phyloP scores from a whole-genome alignment of 352 stramenopile genomes.

The Phytopythium vexans region DNA sequence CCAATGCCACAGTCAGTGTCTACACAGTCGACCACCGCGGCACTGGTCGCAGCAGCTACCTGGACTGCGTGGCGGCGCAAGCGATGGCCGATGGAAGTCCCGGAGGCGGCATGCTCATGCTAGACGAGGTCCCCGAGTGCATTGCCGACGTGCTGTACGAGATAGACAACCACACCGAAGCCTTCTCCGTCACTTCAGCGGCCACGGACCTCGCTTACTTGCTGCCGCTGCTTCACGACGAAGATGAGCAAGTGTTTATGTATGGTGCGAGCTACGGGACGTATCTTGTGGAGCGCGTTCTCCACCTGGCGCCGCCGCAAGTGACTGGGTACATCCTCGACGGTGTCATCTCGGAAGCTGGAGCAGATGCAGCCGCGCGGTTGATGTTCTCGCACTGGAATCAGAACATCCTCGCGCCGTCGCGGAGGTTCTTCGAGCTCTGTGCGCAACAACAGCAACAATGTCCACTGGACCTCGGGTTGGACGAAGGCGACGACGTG shows the following conservation, averaged over 20 bases:
- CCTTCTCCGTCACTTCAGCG: constrained; percentile 48
- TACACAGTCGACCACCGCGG: constrained; percentile 51
- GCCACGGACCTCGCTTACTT: constrained; percentile 32
- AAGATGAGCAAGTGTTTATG: constrained; percentile 24
- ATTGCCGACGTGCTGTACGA: constrained; percentile 19
- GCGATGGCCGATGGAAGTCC: constrained; percentile 19
- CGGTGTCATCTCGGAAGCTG: constrained; percentile 30
- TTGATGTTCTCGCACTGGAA: constrained; percentile 34
- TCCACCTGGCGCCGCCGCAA: constrained; percentile 34
- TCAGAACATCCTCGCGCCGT: constrained; percentile 21
- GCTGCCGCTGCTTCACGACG: constrained; percentile 10
- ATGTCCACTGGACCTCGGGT: constrained; percentile 21
- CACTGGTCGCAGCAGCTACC: constrained; percentile 28
- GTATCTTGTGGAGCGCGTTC: constrained; percentile 44
- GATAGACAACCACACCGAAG: constrained; percentile 16
- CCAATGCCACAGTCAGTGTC: constrained; percentile 34
- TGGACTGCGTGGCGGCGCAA: constrained; percentile 33
- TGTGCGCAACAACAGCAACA: constrained; percentile 12
- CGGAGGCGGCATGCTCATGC: background rate
- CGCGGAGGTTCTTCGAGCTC: constrained; percentile 21
- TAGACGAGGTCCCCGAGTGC: constrained; percentile 25
- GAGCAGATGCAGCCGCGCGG: constrained; percentile 9
- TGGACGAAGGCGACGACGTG: constrained; percentile 9
- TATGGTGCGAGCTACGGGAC: constrained; percentile 62
- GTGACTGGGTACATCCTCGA: constrained; percentile 55